Conservation (phyloP, 1,284 basidiomycete species). For the Ganoderma multipileum region DNA sequence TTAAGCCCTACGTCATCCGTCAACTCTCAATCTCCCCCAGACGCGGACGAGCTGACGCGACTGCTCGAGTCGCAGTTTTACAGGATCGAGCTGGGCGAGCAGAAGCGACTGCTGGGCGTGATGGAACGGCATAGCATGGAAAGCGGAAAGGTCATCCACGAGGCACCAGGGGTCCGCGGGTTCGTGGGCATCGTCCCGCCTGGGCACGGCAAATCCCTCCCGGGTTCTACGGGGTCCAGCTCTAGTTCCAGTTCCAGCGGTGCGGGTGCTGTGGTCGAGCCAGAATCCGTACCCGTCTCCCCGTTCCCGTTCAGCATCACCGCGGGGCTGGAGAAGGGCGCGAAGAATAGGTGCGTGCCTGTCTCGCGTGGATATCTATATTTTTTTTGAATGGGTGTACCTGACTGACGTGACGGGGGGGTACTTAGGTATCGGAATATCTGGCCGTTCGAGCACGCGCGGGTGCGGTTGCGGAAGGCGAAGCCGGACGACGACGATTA, state of each 20-base stretch:
- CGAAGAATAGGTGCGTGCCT: conserved; percentile 84
- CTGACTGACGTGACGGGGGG: too few species aligned
- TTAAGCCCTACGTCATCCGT: conserved; percentile 28
- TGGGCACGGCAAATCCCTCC: conserved; percentile 1
- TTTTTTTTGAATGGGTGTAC: too few species aligned
- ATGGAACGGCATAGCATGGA: conserved; percentile 90
- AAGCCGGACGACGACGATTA: conserved; percentile 79
- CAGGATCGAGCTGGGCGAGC: conserved; percentile 89
- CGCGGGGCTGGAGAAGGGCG: conserved; percentile 93
- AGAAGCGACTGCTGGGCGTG: conserved; percentile 86
- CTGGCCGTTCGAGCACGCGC: conserved; percentile 95
- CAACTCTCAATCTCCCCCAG: conserved; percentile 42
- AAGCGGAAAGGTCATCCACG: conserved; percentile 38
- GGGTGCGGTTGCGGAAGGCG: conserved; percentile 71
- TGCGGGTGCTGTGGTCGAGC: conserved; percentile 11
- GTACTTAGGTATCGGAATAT: conserved; percentile 85
- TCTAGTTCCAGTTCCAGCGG: conserved; percentile 14
- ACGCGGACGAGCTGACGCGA: conserved; percentile 56
- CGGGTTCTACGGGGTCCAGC: conserved; percentile 10
- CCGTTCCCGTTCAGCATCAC: conserved; percentile 92
- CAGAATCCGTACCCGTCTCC: conserved; percentile 30
- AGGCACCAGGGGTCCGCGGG: conserved; percentile 20
- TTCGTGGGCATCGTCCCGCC: conserved; percentile 13
- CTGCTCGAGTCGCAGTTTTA: conserved; percentile 92
- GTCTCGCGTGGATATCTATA: not conserved